Base-by-base conservation (phyloP, 2,329 filamentous ascomycete genomes). In the Neonectria punicea region DNA sequence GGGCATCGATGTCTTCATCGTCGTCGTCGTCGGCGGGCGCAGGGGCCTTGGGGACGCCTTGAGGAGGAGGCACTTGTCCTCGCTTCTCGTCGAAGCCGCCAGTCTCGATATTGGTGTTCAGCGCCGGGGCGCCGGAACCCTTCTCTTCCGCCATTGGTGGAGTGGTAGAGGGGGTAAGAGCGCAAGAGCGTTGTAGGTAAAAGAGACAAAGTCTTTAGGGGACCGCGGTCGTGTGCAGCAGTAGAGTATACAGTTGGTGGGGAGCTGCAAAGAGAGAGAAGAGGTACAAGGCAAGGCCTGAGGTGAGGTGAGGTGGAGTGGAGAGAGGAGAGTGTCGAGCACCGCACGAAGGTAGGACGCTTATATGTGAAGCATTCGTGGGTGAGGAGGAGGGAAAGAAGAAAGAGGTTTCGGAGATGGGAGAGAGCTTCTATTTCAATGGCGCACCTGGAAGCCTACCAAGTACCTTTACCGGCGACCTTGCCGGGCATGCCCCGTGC, bases 1-100 rank as follows among this genome's bases (percentile, higher is more conserved):
- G 86, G 75, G 90, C 89, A 77, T 97, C 92, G 72, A 97, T 93
- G 78, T 95, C 91, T 32, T 82, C 91, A 22, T 94, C 91, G 53
- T 94, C 91, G 53, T 93, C 90, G 6, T 90, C 89, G 32, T 86
- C 87, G 47, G 86, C 84, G 54, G 75, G 77, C 75, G 82, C 83
- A 65, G 76, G 73, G 74, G 81, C 80, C 75, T 79, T 78, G 64
- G 78, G 67, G 46, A 78, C 69, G 44, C 76, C 74, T 66, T 78
- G 75, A 63, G 71, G 53, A 22, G 80, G 68, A 67, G 74, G 70
- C 63, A 66, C 72, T 61, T 76, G 74, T 69, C 78, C 81, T 63
- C 79, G 80, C 84, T 90, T 90, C 83, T 91, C 89, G 78, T 89
- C 85, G 78, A 91, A 90, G 77, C 84, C 81, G 71, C 88, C 88